A percentile compares a stretch with the other conserved stretches of the same genome.
phyloP scores from a whole-genome alignment of 768 basidiomycete genomes.

The Xerocomus brunneocitrinus region DNA sequence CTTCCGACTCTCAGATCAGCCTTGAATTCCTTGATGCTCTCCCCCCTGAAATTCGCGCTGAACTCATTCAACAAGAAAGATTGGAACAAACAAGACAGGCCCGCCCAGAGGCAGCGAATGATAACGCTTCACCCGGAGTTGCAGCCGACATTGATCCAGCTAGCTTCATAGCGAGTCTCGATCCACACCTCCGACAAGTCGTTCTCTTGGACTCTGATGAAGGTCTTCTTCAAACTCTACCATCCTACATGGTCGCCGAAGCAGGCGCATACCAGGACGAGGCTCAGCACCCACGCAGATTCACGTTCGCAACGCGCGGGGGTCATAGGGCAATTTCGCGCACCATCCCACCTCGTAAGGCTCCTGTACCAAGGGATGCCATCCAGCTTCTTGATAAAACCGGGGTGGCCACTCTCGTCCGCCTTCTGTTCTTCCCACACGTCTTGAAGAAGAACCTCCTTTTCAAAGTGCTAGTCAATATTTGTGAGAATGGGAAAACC shows the following conservation, averaged over 20 bases:
- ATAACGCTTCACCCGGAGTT: constrained; percentile 30
- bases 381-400: constrained; percentile 89
- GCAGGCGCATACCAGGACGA: constrained; percentile 68
- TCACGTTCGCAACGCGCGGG: constrained; percentile 29
- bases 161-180: constrained; percentile 87
- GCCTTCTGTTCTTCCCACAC: constrained; percentile 95
- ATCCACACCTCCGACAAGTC: constrained; percentile 85
- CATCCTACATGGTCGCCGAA: constrained; percentile 84
- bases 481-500: constrained; percentile 93
- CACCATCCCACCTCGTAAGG: constrained; percentile 42
- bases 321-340: constrained; percentile 25
- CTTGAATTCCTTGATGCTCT: constrained; percentile 93
- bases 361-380: constrained; percentile 68
- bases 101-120: constrained; percentile 29
- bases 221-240: constrained; percentile 74
- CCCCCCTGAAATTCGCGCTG: constrained; percentile 93
- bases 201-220: constrained; percentile 88
- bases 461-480: constrained; percentile 86
- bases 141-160: constrained; percentile 81
- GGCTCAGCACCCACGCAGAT: constrained; percentile 34
- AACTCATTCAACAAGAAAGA: constrained; percentile 94
- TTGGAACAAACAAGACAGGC: constrained; percentile 69
- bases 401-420: constrained; percentile 83
- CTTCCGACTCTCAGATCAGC: constrained; percentile 84
- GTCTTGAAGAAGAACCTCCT: constrained; percentile 80